A percentile compares a stretch with the other conserved stretches of the same genome.
These are phyloP conservation scores for Spizellomyces punctatus DNA, from an alignment of 192 early-diverging fungal species.

Conservation along the genomic window DNA sequence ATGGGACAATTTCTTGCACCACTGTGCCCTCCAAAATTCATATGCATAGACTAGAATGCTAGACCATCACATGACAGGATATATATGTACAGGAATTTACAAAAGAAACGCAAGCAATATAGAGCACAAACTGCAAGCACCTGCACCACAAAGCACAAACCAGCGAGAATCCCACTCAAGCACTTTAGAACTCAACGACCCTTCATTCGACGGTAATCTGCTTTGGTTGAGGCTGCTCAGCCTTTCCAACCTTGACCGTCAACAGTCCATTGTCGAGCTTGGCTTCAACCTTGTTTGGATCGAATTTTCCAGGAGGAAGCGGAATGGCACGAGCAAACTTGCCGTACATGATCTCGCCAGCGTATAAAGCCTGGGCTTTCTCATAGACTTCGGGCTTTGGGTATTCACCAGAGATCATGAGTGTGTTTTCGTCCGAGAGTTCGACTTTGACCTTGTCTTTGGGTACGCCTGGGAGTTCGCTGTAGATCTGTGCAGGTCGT, in stretches of 20 bases:
- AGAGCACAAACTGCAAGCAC: not conserved
- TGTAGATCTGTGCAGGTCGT: not conserved
- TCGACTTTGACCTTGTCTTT: conserved; percentile 9
- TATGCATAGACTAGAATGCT: too few relatives aligned
- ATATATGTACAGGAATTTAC: not conserved
- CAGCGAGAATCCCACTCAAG: too few relatives aligned
- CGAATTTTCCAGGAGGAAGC: conserved; percentile 5
- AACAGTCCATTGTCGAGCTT: conserved; percentile 1
- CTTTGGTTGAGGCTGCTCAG: not conserved
- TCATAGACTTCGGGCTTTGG: not conserved
- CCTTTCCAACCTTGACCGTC: conserved; percentile 11
- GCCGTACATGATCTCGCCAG: conserved; percentile 1
- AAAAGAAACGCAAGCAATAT: not conserved
- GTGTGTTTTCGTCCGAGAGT: conserved; percentile 2
- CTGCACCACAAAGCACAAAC: too few relatives aligned
- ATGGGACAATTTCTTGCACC: too few relatives aligned
- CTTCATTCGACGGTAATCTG: not conserved
- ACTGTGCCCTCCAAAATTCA: too few relatives aligned
- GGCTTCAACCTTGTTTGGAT: conserved; percentile 10
- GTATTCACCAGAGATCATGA: not conserved
- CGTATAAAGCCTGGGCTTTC: not conserved
- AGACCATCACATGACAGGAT: not conserved
- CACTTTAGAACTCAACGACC: not conserved
- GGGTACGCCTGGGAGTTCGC: conserved; percentile 2
- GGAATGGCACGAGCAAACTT: conserved; percentile 1